Percentiles rank a stretch among this genome's conserved stretches.
These are phyloP conservation scores for Lipomyces sp. DNA, from an alignment of 805 yeast species.

Conservation along the genomic window DNA sequence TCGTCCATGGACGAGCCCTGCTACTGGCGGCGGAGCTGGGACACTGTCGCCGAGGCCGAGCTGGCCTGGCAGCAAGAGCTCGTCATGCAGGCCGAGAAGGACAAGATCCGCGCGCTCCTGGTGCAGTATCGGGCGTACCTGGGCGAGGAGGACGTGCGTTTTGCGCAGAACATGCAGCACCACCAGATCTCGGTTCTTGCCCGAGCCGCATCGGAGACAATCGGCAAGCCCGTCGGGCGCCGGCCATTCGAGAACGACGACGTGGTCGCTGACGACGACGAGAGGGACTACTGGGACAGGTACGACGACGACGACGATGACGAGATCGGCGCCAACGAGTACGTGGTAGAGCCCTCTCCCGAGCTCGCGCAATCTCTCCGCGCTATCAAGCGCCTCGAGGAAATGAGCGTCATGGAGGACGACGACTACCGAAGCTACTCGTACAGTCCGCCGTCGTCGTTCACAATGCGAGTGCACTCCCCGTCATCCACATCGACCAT, in stretches of 20 bases:
- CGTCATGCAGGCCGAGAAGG: constrained; percentile 8
- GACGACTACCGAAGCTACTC: too few species aligned
- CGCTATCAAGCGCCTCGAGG: background rate
- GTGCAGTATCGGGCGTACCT: background rate
- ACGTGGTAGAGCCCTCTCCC: constrained; percentile 1
- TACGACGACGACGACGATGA: too few species aligned
- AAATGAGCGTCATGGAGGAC: background rate
- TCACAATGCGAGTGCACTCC: too few species aligned
- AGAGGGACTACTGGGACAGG: constrained; percentile 7
- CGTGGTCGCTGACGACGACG: constrained; percentile 4
- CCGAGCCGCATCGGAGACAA: too few species aligned
- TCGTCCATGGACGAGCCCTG: constrained; percentile 13
- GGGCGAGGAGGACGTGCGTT: too few species aligned
- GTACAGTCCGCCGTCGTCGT: too few species aligned
- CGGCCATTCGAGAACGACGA: background rate
- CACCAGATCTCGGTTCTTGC: too few species aligned
- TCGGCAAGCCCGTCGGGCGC: too few species aligned
- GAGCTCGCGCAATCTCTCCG: constrained; percentile 3
- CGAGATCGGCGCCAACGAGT: background rate
- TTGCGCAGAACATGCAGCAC: too few species aligned
- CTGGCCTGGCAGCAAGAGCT: constrained; percentile 3
- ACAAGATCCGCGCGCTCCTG: constrained; percentile 4
- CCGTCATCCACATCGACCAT: too few species aligned
- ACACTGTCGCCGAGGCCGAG: constrained; percentile 19
- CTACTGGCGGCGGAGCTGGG: constrained; percentile 22